Percentiles rank a stretch among this genome's conserved stretches.
Evolutionary conservation across 2,329 filamentous ascomycete genomes (phyloP).

Genomic region (Fusarium solani-melongenae): DNA sequence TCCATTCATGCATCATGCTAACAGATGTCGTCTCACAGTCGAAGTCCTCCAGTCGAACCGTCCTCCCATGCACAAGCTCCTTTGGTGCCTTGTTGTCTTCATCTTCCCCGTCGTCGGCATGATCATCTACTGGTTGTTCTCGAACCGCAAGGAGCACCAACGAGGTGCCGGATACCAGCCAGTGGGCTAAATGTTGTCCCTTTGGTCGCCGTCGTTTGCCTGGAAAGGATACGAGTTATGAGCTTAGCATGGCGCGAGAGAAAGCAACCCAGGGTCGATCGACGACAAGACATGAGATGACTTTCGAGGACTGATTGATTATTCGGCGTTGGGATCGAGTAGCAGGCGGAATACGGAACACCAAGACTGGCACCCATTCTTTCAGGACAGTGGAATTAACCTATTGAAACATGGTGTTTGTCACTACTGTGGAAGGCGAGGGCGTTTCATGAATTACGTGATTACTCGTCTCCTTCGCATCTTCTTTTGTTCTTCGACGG

Average conservation of each 20-base stretch:
- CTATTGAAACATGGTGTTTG: neutral
- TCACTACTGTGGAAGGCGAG: neutral
- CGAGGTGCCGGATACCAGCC: conserved; percentile 65
- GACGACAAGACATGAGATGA: neutral
- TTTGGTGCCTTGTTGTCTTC: conserved; percentile 73
- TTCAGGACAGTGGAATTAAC: neutral
- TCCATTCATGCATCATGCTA: conserved; percentile 21
- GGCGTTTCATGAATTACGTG: too few species aligned
- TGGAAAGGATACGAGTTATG: neutral
- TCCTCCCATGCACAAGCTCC: conserved; percentile 65
- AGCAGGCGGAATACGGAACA: neutral
- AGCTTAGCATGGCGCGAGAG: neutral
- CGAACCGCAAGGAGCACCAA: conserved; percentile 68
- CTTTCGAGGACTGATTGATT: neutral
- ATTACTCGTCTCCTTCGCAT: too few species aligned
- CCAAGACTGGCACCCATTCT: neutral
- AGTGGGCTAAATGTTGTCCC: neutral
- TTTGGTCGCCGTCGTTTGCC: neutral
- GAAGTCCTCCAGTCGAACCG: conserved; percentile 74
- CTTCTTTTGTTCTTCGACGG: too few species aligned
- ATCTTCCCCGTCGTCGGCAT: conserved; percentile 72
- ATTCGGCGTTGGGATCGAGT: neutral
- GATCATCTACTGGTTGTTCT: conserved; percentile 73
- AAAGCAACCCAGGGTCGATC: neutral
- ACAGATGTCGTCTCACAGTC: conserved; percentile 53